phyloP scores from a whole-genome alignment of 2,329 filamentous ascomycete species.

The Phoma sp. region DNA sequence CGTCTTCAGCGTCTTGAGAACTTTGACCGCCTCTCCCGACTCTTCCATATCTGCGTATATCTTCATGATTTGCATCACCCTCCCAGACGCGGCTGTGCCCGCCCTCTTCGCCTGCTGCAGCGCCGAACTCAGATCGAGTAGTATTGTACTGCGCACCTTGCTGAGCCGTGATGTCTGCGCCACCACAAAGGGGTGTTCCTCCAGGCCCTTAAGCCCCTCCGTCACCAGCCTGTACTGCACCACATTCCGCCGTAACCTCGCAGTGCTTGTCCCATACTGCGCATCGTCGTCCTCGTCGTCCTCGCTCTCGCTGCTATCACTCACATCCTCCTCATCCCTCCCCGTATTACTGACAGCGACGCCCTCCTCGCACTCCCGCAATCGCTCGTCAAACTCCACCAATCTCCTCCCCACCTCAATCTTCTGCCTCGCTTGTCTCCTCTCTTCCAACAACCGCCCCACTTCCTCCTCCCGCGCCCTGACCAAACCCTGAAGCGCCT shows the following conservation, averaged over 20 bases:
- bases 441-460: constrained; percentile 67
- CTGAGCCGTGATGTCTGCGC: constrained; percentile 64
- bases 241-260: constrained; percentile 62
- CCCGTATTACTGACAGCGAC: constrained; percentile 20
- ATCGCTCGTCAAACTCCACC: constrained; percentile 70
- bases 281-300: constrained; percentile 44
- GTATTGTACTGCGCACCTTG: constrained; percentile 67
- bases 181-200: constrained; percentile 69
- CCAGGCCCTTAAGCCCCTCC: constrained; percentile 59
- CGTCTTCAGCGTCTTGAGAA: constrained; percentile 55
- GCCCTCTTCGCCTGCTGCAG: constrained; percentile 63
- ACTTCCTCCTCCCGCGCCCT: constrained; percentile 70
- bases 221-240: constrained; percentile 65
- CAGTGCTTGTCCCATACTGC: constrained; percentile 41
- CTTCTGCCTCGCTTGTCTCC: constrained; percentile 70
- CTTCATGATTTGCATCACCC: constrained; percentile 63
- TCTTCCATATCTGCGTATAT: constrained; percentile 70
- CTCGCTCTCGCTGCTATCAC: constrained; percentile 39
- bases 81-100: constrained; percentile 48
- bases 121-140: constrained; percentile 70
- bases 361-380: constrained; percentile 58
- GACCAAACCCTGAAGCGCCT: constrained; percentile 74
- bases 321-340: constrained; percentile 34
- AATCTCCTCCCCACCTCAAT: constrained; percentile 69
- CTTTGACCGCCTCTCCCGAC: constrained; percentile 64